Percentiles rank a stretch among this genome's conserved stretches.
phyloP scores from a whole-genome alignment of 345 rosid genomes.

The Limnanthes douglasii region DNA sequence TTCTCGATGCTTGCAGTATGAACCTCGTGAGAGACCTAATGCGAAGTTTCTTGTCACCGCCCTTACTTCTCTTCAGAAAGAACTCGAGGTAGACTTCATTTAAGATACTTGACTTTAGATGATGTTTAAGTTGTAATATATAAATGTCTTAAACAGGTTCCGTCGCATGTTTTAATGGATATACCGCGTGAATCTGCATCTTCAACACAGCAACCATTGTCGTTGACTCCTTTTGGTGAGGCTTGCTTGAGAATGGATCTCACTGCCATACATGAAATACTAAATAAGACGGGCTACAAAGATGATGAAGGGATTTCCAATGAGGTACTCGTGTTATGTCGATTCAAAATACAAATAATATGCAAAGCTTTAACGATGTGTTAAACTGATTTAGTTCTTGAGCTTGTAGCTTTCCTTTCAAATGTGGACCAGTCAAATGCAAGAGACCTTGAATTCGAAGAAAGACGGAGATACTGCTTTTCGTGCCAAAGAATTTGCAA shows the following conservation, averaged over 20 bases:
- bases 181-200: conserved; percentile 35
- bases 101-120: conserved; percentile 1
- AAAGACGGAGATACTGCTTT: conserved; percentile 88
- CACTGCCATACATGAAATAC: conserved; percentile 71
- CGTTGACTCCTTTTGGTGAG: conserved; percentile 69
- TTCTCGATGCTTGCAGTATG: conserved; percentile 77
- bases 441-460: conserved; percentile 79
- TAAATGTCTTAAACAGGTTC: conserved; percentile 24
- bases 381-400: background rate
- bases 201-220: conserved; percentile 24
- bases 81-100: conserved; percentile 29
- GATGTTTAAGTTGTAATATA: conserved; percentile 5
- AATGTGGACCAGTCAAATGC: conserved; percentile 96
- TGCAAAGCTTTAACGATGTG: background rate
- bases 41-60: conserved; percentile 67
- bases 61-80: conserved; percentile 71
- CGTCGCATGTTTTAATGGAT: conserved; percentile 43
- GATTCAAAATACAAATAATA: conserved; percentile 1
- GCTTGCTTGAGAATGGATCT: conserved; percentile 80
- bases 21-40: conserved; percentile 95
- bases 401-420: conserved; percentile 77
- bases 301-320: conserved; percentile 86
- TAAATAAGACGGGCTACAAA: conserved; percentile 78
- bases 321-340: conserved; percentile 34
- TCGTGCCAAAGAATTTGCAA: conserved; percentile 66